phyloP scores from a whole-genome alignment of 169 alveolate species.

The Amoebophrya sp. region DNA sequence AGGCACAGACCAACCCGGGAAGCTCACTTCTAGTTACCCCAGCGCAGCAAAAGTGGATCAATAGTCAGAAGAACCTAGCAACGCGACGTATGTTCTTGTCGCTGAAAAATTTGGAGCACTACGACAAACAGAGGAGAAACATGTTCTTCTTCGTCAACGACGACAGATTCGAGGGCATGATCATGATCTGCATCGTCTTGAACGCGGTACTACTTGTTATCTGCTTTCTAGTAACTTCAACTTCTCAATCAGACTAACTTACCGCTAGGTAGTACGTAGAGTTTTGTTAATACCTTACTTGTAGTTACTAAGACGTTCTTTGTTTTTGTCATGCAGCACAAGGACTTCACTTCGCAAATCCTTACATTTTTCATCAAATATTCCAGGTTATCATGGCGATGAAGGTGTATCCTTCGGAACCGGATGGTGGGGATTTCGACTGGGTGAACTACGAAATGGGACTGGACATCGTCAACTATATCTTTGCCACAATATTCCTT shows the following conservation, averaged over 20 bases:
- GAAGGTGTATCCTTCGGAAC: neutral
- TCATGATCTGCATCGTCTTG: conserved; percentile 37
- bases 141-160: conserved; percentile 37
- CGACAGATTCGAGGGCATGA: conserved; percentile 36
- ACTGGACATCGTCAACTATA: conserved; percentile 24
- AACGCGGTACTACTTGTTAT: conserved; percentile 27
- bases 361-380: too few relatives aligned
- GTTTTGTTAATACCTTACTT: too few relatives aligned
- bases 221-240: neutral
- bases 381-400: neutral
- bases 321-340: too few relatives aligned
- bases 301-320: too few relatives aligned
- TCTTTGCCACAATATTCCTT: conserved; percentile 35
- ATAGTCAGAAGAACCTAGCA: conserved; percentile 24
- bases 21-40: neutral
- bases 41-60: conserved; percentile 38
- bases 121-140: neutral
- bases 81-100: neutral
- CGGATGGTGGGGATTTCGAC: neutral
- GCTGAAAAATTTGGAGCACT: neutral
- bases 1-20: conserved; percentile 33
- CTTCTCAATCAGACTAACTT: conserved; percentile 21
- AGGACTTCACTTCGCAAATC: too few relatives aligned
- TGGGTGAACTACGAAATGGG: neutral
- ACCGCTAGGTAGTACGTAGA: conserved; percentile 32